These are phyloP conservation scores for Magnaporthiopsis rhizophila DNA, from an alignment of 2,329 filamentous ascomycete genomes.

Conservation along the genomic window DNA sequence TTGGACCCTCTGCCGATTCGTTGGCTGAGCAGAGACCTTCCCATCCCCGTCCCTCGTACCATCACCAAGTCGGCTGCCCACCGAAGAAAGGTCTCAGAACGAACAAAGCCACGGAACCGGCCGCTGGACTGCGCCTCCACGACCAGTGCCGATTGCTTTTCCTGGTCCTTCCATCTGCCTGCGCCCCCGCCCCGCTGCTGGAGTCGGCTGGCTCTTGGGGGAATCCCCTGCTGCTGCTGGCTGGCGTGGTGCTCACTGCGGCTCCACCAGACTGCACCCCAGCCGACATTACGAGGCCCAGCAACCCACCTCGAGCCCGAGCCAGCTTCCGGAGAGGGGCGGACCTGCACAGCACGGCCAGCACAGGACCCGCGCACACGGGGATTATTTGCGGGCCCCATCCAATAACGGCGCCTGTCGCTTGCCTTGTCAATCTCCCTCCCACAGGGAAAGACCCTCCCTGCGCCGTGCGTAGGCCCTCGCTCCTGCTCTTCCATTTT, in stretches of 20 bases:
- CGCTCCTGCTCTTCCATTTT: not conserved
- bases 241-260: not conserved
- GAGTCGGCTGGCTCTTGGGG: not conserved
- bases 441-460: not conserved
- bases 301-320: no score
- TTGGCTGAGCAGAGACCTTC: not conserved
- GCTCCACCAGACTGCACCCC: not conserved
- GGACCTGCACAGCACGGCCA: not conserved
- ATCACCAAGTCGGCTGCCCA: not conserved
- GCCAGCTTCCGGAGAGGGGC: not conserved
- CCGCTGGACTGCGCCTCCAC: not conserved
- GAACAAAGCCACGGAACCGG: not conserved
- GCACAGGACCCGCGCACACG: not conserved
- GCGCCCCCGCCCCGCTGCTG: not conserved
- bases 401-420: not conserved
- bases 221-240: not conserved
- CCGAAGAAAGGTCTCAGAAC: not conserved
- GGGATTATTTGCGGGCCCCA: not conserved
- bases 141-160: not conserved
- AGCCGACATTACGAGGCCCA: not conserved
- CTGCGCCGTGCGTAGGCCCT: not conserved
- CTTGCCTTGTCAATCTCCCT: not conserved
- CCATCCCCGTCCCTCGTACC: not conserved
- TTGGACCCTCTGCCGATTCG: no score
- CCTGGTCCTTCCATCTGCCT: not conserved